Evolutionary conservation across 495 filamentous ascomycete species (phyloP), one percentile per base, ranked within the genome.

Genomic region (Astrothelium macrocarpum): DNA sequence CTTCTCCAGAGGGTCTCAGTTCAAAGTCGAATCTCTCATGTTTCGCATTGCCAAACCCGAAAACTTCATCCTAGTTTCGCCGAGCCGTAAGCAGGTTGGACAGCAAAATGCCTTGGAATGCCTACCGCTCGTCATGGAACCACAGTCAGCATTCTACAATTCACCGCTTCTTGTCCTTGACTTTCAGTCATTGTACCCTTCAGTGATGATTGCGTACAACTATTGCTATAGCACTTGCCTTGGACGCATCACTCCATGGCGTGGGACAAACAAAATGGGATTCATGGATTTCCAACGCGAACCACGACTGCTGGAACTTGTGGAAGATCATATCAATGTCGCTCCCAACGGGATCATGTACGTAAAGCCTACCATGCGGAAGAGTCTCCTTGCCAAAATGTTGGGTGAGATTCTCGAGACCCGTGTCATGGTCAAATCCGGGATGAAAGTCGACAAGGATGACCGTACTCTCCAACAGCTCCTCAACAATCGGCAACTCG

Each of bases 211-310:
- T 68, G 94, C 94, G 0, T 97, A 98, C 76, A 98, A 98, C 72
- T 96, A 97, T 75, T 98, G 94, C 77, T 98, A 98, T 73, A 97
- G 94, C 0, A 98, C 94, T 0, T 98, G 90, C 66, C 82, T 98
- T 9, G 94, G 94, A 2, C 84, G 94, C 58, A 84, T 93, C 32
- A 81, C 85, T 26, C 82, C 82, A 68, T 96, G 93, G 94, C 83
- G 90, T 29, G 91, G 91, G 18, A 85, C 84, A 58, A 92, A 94
- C 76, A 98, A 98, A 75, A 89, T 98, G 87, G 94, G 94, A 0
- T 95, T 98, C 69, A 81, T 83, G 43, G 86, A 96, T 62, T 96
- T 92, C 75, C 76, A 85, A 62, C 81, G 95, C 62, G 80, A 89
- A 67, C 81, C 85, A 14, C 78, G 89, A 18, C 75, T 97, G 1